These are phyloP conservation scores for Hapsidospora chrysogenum DNA, from an alignment of 495 filamentous ascomycete species.

Conservation along the genomic window DNA sequence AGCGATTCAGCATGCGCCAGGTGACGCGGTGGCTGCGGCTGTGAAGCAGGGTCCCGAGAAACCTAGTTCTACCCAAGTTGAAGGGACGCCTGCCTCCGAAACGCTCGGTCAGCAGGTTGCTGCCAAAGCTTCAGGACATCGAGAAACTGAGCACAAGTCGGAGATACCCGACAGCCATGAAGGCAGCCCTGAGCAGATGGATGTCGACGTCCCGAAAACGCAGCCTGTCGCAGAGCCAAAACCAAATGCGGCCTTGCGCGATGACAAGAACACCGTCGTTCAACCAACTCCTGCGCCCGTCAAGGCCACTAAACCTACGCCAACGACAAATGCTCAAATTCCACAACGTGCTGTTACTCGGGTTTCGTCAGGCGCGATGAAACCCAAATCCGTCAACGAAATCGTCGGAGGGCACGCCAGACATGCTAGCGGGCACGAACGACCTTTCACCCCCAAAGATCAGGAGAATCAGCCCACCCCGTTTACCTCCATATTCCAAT, in stretches of 20 bases:
- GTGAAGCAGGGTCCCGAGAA: too few species aligned
- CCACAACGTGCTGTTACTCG: slow-evolving; percentile 44
- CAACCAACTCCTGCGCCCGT: not conserved
- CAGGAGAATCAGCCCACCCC: slow-evolving; percentile 14
- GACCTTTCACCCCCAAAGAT: slow-evolving; percentile 6
- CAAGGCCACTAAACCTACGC: not conserved
- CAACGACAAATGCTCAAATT: slow-evolving; percentile 7
- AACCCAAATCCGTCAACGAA: slow-evolving; percentile 58
- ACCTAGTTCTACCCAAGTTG: too few species aligned
- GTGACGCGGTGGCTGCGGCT: too few species aligned
- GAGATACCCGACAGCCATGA: slow-evolving; percentile 3
- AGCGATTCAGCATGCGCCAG: too few species aligned
- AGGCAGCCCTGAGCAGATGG: slow-evolving; percentile 1
- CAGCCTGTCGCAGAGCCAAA: slow-evolving; percentile 3
- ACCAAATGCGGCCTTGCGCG: too few species aligned
- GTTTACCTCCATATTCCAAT: slow-evolving; percentile 21
- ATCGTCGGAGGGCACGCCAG: slow-evolving; percentile 49
- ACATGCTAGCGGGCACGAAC: slow-evolving; percentile 17
- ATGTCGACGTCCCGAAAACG: slow-evolving; percentile 2
- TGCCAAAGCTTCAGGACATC: too few species aligned
- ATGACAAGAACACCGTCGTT: not conserved
- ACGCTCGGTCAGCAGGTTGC: too few species aligned
- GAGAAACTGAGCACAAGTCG: too few species aligned
- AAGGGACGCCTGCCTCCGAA: too few species aligned
- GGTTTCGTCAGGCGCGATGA: slow-evolving; percentile 48